Conservation (phyloP, 179 eudicot genomes). For the Beta lomatogona region DNA sequence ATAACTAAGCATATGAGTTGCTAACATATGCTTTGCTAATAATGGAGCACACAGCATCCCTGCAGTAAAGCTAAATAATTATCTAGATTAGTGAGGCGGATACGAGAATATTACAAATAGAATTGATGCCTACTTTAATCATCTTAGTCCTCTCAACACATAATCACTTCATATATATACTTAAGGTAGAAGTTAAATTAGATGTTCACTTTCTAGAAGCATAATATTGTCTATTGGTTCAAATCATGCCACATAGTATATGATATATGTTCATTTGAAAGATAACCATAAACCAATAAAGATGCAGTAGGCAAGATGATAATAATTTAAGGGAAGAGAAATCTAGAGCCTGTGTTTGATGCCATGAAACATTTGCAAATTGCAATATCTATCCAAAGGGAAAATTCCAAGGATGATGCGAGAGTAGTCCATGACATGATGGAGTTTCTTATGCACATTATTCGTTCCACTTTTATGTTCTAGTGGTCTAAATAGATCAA, state of each 20-base stretch:
- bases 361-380: background rate
- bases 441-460: background rate
- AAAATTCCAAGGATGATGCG: background rate
- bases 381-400: background rate
- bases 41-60: background rate
- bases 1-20: background rate
- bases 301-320: background rate
- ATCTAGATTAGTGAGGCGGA: background rate
- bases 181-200: slow-evolving; percentile 3
- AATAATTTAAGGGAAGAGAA: background rate
- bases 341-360: background rate
- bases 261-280: background rate
- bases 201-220: slow-evolving; percentile 18
- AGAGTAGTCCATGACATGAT: background rate
- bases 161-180: background rate
- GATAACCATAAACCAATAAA: background rate
- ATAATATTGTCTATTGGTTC: background rate
- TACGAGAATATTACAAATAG: background rate
- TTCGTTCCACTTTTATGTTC: background rate
- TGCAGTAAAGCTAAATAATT: slow-evolving; percentile 5
- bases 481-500: background rate
- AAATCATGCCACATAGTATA: background rate
- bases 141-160: too few relatives aligned
- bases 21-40: background rate
- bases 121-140: slow-evolving; percentile 3